phyloP scores from a whole-genome alignment of 1,284 basidiomycete species.

The Phlebopus sp. region DNA sequence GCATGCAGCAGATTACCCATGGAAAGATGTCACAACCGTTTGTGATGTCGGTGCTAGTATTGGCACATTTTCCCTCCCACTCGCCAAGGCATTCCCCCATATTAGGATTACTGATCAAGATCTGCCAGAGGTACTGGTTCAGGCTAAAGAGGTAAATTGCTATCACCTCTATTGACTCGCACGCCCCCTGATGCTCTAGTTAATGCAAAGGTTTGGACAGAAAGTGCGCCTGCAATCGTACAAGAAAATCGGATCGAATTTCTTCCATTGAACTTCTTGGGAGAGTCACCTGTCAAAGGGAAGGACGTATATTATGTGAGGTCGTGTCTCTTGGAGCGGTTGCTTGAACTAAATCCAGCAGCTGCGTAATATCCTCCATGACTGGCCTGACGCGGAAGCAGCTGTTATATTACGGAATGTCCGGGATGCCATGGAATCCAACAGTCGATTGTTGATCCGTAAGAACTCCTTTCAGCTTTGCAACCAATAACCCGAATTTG shows the following conservation, averaged over 20 bases:
- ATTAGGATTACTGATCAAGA: slow-evolving; percentile 3
- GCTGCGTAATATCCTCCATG: slow-evolving; percentile 18
- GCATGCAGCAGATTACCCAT: slow-evolving; percentile 5
- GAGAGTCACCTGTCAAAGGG: slow-evolving; percentile 2
- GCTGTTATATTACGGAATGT: slow-evolving; percentile 31
- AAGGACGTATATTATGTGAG: slow-evolving; percentile 10
- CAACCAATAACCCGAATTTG: background rate
- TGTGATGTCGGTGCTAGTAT: slow-evolving; percentile 6
- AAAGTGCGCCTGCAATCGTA: background rate
- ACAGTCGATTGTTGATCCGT: slow-evolving; percentile 35
- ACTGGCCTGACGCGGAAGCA: slow-evolving; percentile 31
- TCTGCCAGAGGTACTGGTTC: slow-evolving; percentile 3
- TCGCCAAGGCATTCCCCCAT: slow-evolving; percentile 7
- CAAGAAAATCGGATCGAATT: background rate
- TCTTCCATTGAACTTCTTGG: slow-evolving; percentile 1
- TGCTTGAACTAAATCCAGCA: background rate
- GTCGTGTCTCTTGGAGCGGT: background rate
- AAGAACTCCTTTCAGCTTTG: background rate
- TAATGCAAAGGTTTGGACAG: slow-evolving; percentile 1
- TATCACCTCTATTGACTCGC: background rate
- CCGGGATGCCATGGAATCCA: slow-evolving; percentile 25
- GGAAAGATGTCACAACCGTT: slow-evolving; percentile 5
- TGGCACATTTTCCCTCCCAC: slow-evolving; percentile 4
- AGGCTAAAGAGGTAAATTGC: background rate
- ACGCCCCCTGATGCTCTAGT: background rate